Conservation (phyloP, 1,284 basidiomycete species). For the Heterobasidion parviporum region DNA sequence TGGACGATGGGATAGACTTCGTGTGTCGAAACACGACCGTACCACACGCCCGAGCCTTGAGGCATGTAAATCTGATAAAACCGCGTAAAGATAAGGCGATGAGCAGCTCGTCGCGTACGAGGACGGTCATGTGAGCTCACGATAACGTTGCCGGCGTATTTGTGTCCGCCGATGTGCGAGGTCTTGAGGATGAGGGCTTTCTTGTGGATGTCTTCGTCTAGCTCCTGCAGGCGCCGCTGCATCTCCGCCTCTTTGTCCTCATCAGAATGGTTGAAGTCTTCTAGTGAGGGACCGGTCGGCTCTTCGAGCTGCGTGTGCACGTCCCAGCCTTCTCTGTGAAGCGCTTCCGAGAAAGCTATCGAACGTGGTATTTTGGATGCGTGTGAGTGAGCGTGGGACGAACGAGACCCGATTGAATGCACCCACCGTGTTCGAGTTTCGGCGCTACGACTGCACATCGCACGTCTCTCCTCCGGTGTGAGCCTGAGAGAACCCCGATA, state of each 20-base stretch:
- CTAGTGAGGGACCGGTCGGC: constrained; percentile 50
- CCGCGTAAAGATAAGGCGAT: neutral
- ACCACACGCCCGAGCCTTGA: constrained; percentile 79
- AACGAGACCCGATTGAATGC: constrained; percentile 1
- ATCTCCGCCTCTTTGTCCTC: constrained; percentile 35
- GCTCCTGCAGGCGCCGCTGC: constrained; percentile 39
- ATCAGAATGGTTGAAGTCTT: constrained; percentile 37
- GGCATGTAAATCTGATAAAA: constrained; percentile 72
- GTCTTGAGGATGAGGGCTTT: constrained; percentile 74
- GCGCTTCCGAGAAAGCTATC: constrained; percentile 50
- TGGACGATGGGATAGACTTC: constrained; percentile 82
- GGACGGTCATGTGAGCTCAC: constrained; percentile 35
- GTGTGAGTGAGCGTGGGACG: neutral
- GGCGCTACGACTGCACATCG: constrained; percentile 83
- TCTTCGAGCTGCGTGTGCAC: constrained; percentile 71
- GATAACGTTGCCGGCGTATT: constrained; percentile 86
- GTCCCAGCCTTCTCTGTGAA: constrained; percentile 64
- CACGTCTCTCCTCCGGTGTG: constrained; percentile 87
- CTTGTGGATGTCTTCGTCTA: constrained; percentile 37
- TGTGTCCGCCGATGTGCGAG: constrained; percentile 88
- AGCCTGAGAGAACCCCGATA: constrained; percentile 44
- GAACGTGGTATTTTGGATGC: neutral
- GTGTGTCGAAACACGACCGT: constrained; percentile 88
- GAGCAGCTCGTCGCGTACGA: neutral
- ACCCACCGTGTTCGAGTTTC: constrained; percentile 65